A percentile compares a stretch with the other conserved stretches of the same genome.
Conservation (phyloP, 1,139 yeast genomes). For the Nakaseomyces uthaithaninus region DNA sequence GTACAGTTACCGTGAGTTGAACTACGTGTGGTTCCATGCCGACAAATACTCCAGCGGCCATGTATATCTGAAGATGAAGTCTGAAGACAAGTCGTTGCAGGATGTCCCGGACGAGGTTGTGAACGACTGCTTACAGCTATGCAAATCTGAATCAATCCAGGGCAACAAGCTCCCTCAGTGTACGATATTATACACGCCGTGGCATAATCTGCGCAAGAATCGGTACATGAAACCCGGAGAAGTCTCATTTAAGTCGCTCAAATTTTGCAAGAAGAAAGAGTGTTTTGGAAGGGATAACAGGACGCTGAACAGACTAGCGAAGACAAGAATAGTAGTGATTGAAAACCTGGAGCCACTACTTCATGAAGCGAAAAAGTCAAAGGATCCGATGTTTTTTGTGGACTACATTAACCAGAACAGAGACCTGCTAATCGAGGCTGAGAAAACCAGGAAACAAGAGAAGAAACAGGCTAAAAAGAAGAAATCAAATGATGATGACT, state of each 20-base stretch:
- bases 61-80: constrained; percentile 54
- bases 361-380: constrained; percentile 28
- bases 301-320: constrained; percentile 57
- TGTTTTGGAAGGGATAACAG: constrained; percentile 54
- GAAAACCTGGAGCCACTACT: constrained; percentile 34
- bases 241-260: constrained; percentile 59
- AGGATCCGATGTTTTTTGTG: constrained; percentile 23
- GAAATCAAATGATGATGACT: constrained; percentile 3
- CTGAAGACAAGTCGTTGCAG: constrained; percentile 41
- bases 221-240: constrained; percentile 81
- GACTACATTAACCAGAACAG: constrained; percentile 16
- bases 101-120: constrained; percentile 44
- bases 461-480: constrained; percentile 10
- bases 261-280: constrained; percentile 45
- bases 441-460: constrained; percentile 17
- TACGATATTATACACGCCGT: constrained; percentile 69
- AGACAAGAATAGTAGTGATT: constrained; percentile 53
- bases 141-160: constrained; percentile 73
- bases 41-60: constrained; percentile 78
- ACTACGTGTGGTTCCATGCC: constrained; percentile 76
- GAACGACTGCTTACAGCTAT: constrained; percentile 61
- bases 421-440: constrained; percentile 21
- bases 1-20: constrained; percentile 50
- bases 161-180: constrained; percentile 68
- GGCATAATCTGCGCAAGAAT: constrained; percentile 61